Evolutionary conservation across 208 protist genomes (phyloP).

Genomic region (Ichthyophonus hoferi): DNA sequence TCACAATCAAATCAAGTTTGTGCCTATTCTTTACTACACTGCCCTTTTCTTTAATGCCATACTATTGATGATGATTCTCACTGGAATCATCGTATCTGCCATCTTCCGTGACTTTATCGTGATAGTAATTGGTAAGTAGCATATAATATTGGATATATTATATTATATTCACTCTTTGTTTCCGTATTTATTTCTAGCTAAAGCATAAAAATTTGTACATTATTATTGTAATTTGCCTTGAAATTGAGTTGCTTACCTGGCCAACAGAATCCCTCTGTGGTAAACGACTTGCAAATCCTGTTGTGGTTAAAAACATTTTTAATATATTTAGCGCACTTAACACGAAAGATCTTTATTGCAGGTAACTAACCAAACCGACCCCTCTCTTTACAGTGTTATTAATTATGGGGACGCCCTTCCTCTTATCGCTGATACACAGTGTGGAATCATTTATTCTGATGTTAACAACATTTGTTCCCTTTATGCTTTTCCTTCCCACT

Average conservation of each 20-base stretch:
- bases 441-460: constrained; percentile 11
- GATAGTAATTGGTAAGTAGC: background rate
- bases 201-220: no score
- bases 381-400: background rate
- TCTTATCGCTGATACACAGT: background rate
- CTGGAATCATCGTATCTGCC: background rate
- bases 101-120: background rate
- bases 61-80: background rate
- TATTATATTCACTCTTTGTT: no score
- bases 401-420: background rate
- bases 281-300: no score
- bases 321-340: no score
- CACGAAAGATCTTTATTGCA: no score
- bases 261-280: no score
- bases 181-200: no score
- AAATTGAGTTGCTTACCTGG: no score
- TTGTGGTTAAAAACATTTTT: no score
- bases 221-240: no score
- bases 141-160: no score
- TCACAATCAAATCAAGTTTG: constrained; percentile 1
- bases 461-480: constrained; percentile 31
- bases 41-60: background rate
- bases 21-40: background rate
- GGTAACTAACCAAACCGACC: no score
- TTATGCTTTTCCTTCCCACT: constrained; percentile 38